phyloP scores from a whole-genome alignment of 1,139 yeast genomes.

The Saccharomyces hybrid region DNA sequence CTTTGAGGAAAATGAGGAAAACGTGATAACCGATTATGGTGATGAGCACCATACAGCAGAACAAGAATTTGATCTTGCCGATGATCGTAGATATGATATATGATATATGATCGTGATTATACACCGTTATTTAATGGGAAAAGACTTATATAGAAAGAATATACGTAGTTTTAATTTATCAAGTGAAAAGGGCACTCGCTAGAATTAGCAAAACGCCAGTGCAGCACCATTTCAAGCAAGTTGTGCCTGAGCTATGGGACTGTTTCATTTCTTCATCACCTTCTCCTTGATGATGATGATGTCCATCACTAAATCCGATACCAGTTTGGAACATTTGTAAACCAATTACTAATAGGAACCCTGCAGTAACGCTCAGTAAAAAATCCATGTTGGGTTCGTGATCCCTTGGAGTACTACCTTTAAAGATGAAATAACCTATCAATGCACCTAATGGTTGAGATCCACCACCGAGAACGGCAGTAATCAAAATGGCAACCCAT shows the following conservation, averaged over 20 bases:
- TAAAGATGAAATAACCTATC: slow-evolving; percentile 54
- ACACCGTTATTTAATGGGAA: slow-evolving; percentile 17
- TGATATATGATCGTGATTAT: not conserved
- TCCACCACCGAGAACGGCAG: slow-evolving; percentile 67
- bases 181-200: slow-evolving; percentile 24
- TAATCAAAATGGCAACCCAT: slow-evolving; percentile 54
- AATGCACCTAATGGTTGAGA: slow-evolving; percentile 90
- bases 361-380: slow-evolving; percentile 64
- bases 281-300: slow-evolving; percentile 30
- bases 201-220: slow-evolving; percentile 28
- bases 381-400: slow-evolving; percentile 33
- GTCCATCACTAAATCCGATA: slow-evolving; percentile 32
- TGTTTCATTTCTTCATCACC: slow-evolving; percentile 20
- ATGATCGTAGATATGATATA: not conserved
- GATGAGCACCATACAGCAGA: not conserved
- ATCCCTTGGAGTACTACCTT: slow-evolving; percentile 25
- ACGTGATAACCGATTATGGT: slow-evolving; percentile 1
- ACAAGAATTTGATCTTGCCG: not conserved
- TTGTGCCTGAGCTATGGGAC: slow-evolving; percentile 30
- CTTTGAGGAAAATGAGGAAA: not conserved
- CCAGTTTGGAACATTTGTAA: slow-evolving; percentile 65
- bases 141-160: slow-evolving; percentile 53
- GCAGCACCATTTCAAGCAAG: slow-evolving; percentile 32
- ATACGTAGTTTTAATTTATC: slow-evolving; percentile 40
- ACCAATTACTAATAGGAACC: slow-evolving; percentile 74